Evolutionary conservation across 2,329 filamentous ascomycete genomes (phyloP).

Genomic region (Colletotrichum sp.): DNA sequence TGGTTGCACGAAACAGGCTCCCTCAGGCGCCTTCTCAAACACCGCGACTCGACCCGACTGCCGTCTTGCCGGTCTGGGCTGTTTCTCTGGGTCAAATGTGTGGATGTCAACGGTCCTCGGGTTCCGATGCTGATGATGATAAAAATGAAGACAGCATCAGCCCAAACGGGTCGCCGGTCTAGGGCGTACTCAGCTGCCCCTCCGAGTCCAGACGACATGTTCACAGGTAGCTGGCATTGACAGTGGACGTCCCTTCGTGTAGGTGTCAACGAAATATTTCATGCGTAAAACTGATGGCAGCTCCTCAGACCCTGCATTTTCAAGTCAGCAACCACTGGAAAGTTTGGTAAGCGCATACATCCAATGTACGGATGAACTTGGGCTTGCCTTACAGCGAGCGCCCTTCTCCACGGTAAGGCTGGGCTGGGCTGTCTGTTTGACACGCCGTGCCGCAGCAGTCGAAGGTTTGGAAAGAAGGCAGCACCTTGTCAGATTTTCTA

Average conservation of each 20-base stretch:
- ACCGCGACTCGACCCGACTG: not conserved
- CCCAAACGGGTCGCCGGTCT: not conserved
- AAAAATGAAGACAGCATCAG: not conserved
- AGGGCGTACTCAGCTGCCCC: not conserved
- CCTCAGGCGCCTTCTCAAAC: not conserved
- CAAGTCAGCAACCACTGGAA: not conserved
- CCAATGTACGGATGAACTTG: not conserved
- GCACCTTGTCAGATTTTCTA: not conserved
- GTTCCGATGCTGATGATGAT: not conserved
- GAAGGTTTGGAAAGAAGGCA: not conserved
- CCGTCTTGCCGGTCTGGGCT: not conserved
- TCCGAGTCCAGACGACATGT: not conserved
- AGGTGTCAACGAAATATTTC: not conserved
- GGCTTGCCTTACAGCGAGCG: not conserved
- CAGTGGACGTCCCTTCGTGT: not conserved
- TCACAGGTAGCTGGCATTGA: not conserved
- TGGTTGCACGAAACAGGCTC: not conserved
- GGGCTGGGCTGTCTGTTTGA: not conserved
- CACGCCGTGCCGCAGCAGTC: not conserved
- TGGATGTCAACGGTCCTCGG: not conserved
- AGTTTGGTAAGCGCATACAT: not conserved
- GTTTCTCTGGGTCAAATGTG: not conserved
- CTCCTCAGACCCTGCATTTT: not conserved
- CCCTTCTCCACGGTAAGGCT: not conserved
- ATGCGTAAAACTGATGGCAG: not conserved